A percentile compares a stretch with the other conserved stretches of the same genome.
Evolutionary conservation across 352 stramenopile species (phyloP).

Genomic region (Thalassiosira exigua): DNA sequence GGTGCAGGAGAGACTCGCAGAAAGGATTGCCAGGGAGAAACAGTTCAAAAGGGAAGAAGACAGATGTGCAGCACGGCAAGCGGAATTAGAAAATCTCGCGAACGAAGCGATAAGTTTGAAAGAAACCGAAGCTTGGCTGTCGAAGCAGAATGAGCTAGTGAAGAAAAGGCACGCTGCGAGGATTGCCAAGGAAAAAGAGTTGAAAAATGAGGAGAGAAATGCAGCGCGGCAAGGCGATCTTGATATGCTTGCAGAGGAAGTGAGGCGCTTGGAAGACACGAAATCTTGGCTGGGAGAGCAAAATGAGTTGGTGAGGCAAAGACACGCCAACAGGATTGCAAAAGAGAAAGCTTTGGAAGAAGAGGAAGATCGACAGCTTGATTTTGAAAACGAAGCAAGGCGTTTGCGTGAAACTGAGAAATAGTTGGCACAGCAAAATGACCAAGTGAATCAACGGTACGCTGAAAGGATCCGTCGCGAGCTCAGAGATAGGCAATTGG

Average conservation of each 20-base stretch:
- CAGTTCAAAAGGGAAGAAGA: conserved; percentile 5
- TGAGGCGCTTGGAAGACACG: conserved; percentile 1
- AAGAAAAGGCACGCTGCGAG: background rate
- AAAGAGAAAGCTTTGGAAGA: background rate
- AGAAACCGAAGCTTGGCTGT: background rate
- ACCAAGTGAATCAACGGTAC: background rate
- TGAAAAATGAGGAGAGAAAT: conserved; percentile 4
- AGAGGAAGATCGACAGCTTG: background rate
- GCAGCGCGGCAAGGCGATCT: background rate
- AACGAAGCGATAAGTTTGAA: background rate
- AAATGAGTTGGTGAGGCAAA: conserved; percentile 14
- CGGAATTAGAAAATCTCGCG: background rate
- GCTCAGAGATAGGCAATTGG: background rate
- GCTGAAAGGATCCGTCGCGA: too few relatives aligned
- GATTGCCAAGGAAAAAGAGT: background rate
- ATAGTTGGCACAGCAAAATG: background rate
- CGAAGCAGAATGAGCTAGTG: background rate
- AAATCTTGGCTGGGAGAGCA: conserved; percentile 32
- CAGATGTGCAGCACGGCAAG: background rate
- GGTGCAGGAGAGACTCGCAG: background rate
- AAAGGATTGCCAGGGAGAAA: conserved; percentile 10
- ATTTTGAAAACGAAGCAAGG: background rate
- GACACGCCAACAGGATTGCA: background rate
- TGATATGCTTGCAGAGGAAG: conserved; percentile 8
- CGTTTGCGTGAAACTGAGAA: background rate